A percentile compares a stretch with the other conserved stretches of the same genome.
Evolutionary conservation across 2,329 filamentous ascomycete species (phyloP).

Genomic region (Cadophora luteo-olivacea): DNA sequence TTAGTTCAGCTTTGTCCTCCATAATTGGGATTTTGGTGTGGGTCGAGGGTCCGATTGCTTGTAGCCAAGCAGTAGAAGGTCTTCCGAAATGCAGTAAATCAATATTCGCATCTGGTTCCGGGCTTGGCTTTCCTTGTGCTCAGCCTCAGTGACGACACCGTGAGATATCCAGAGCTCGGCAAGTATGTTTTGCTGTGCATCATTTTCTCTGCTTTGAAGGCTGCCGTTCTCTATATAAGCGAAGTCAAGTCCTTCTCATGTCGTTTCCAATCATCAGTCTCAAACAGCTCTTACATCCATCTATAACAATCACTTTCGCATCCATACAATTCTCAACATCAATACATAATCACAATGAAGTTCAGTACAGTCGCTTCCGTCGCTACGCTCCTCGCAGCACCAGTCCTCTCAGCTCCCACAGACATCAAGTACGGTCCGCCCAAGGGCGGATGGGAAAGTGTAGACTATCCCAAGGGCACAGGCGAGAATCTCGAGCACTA

Average conservation of each 20-base stretch:
- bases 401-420: conserved; percentile 24
- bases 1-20: neutral
- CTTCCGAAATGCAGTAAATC: neutral
- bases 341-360: conserved; percentile 25
- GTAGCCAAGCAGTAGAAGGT: conserved; percentile 3
- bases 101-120: conserved; percentile 9
- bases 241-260: neutral
- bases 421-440: conserved; percentile 27
- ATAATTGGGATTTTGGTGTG: neutral
- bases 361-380: conserved; percentile 17
- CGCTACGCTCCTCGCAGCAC: conserved; percentile 18
- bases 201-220: neutral
- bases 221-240: conserved; percentile 17
- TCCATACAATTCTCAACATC: neutral
- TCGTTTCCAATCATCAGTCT: neutral
- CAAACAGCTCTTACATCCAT: neutral
- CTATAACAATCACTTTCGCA: neutral
- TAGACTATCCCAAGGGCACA: conserved; percentile 29
- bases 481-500: conserved; percentile 28
- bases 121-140: conserved; percentile 23
- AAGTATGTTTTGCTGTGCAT: neutral
- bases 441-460: conserved; percentile 26
- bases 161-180: conserved; percentile 10
- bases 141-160: conserved; percentile 23
- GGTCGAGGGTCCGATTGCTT: conserved; percentile 3